A percentile compares a stretch with the other conserved stretches of the same genome.
Conservation (phyloP, 768 basidiomycete species). For the Tubosaeta brunneosetosa region DNA sequence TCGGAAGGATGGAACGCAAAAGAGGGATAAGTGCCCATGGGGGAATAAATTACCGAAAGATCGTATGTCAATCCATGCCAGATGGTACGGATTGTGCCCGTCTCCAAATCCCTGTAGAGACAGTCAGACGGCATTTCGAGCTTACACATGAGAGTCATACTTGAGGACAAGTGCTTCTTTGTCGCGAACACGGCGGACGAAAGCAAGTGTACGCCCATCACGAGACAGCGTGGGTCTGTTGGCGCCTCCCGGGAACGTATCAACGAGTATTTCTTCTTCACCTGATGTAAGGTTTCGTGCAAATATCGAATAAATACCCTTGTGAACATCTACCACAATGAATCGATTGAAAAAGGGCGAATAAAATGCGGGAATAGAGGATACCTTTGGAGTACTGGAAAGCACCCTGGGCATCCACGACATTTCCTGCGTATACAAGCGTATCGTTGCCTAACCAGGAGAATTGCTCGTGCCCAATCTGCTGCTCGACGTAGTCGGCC, state of each 20-base stretch:
- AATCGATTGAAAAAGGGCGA: background rate
- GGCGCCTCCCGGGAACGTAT: conserved; percentile 63
- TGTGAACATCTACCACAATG: conserved; percentile 51
- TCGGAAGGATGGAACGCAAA: conserved; percentile 49
- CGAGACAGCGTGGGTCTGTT: conserved; percentile 66
- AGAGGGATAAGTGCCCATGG: conserved; percentile 78
- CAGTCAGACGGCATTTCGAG: background rate
- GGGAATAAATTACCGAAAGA: conserved; percentile 56
- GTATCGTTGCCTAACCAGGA: conserved; percentile 56
- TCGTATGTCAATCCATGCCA: conserved; percentile 73
- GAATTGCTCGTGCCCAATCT: conserved; percentile 70
- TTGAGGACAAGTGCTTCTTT: conserved; percentile 70
- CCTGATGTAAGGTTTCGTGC: conserved; percentile 58
- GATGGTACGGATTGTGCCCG: conserved; percentile 58
- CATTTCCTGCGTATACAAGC: conserved; percentile 65
- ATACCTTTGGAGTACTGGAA: conserved; percentile 67
- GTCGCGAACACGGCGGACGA: conserved; percentile 68
- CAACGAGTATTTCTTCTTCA: conserved; percentile 48
- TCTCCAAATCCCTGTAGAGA: conserved; percentile 52
- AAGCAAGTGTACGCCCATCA: conserved; percentile 66
- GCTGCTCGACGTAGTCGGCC: conserved; percentile 59
- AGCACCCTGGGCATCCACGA: conserved; percentile 39
- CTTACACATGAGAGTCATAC: conserved; percentile 34
- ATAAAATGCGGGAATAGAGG: background rate
- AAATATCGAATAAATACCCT: conserved; percentile 68